These are phyloP conservation scores for Cornus kousa DNA, from an alignment of 148 eudicot genomes.

Conservation along the genomic window DNA sequence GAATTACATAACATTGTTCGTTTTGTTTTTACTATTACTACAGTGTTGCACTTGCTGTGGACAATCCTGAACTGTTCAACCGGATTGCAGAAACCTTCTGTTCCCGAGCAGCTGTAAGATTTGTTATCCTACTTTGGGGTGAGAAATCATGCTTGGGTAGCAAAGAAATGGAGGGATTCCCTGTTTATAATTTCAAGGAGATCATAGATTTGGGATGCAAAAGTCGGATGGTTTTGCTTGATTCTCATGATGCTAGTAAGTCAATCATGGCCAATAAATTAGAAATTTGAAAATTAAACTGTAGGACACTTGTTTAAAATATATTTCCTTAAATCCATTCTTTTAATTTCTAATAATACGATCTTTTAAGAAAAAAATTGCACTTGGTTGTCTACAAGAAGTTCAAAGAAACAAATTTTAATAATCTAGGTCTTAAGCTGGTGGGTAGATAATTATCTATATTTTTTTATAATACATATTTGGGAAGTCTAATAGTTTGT, in stretches of 20 bases:
- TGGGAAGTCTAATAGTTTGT: neutral
- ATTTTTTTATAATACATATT: neutral
- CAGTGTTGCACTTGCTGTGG: slow-evolving; percentile 86
- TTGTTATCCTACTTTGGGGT: slow-evolving; percentile 85
- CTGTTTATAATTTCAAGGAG: slow-evolving; percentile 63
- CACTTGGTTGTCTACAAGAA: neutral
- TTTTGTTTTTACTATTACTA: slow-evolving; percentile 19
- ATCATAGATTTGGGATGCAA: slow-evolving; percentile 67
- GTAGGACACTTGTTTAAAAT: neutral
- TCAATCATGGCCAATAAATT: slow-evolving; percentile 8
- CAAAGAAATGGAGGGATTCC: slow-evolving; percentile 35
- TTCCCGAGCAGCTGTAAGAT: slow-evolving; percentile 52
- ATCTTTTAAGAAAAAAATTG: neutral
- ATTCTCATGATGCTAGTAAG: slow-evolving; percentile 79
- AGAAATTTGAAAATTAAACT: neutral
- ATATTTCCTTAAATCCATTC: neutral
- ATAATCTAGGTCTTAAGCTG: neutral
- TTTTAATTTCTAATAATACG: neutral
- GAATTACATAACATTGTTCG: neutral
- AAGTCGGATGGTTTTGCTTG: slow-evolving; percentile 53
- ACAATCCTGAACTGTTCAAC: slow-evolving; percentile 69
- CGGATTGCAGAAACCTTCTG: slow-evolving; percentile 53
- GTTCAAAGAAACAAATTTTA: neutral
- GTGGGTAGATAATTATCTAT: too few relatives aligned
- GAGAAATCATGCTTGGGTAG: slow-evolving; percentile 56